A percentile compares a stretch with the other conserved stretches of the same genome.
Conservation (phyloP, 257 asterid genomes). For the Coffea eugenioides region DNA sequence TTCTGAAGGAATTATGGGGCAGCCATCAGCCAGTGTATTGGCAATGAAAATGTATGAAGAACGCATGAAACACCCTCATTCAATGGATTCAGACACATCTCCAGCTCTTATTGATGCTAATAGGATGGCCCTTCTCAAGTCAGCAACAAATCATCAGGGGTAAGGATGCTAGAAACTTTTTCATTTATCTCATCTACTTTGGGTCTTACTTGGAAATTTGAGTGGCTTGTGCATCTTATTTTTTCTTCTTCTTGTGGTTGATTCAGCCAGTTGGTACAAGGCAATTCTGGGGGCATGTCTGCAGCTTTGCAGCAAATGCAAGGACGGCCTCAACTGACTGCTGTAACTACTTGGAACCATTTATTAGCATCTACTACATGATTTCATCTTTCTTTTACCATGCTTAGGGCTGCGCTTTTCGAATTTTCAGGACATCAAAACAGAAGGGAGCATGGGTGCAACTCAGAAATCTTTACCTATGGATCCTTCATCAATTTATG, state of each 20-base stretch:
- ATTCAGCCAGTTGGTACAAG: slow-evolving; percentile 90
- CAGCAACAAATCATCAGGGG: slow-evolving; percentile 94
- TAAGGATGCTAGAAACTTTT: slow-evolving; percentile 31
- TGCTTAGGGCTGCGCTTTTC: slow-evolving; percentile 1
- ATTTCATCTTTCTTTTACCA: slow-evolving; percentile 4
- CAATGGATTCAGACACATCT: slow-evolving; percentile 93
- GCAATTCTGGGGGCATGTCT: slow-evolving; percentile 82
- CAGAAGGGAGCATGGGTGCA: slow-evolving; percentile 67
- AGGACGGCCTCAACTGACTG: slow-evolving; percentile 80
- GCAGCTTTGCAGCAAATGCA: slow-evolving; percentile 98
- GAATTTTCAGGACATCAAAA: slow-evolving; percentile 66
- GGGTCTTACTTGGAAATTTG: not conserved
- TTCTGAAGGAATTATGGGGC: slow-evolving; percentile 90
- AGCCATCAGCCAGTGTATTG: slow-evolving; percentile 90
- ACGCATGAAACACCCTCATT: slow-evolving; percentile 85
- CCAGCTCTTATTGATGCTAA: slow-evolving; percentile 76
- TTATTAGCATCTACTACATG: not conserved
- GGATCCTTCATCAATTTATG: slow-evolving; percentile 93
- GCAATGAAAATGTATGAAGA: slow-evolving; percentile 98
- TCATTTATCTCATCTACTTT: not conserved
- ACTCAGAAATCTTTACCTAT: slow-evolving; percentile 73
- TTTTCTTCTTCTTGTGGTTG: slow-evolving; percentile 29
- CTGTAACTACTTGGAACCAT: slow-evolving; percentile 44
- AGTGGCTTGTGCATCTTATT: not conserved
- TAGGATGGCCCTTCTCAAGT: slow-evolving; percentile 93